phyloP scores from a whole-genome alignment of 495 filamentous ascomycete species.

The Melanomma pulvis-pyrius region DNA sequence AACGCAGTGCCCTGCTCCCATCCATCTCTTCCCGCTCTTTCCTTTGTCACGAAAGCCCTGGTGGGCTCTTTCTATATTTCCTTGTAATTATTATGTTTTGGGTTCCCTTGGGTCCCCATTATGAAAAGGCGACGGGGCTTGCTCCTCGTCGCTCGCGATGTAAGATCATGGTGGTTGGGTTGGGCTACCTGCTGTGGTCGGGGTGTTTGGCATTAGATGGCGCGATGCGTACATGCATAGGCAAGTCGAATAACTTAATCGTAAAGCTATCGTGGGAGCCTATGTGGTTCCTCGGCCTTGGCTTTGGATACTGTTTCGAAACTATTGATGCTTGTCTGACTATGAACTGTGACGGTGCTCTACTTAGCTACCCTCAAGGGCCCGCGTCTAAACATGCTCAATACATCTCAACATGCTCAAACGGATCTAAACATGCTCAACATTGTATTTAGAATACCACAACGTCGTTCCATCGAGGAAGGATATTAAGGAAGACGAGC shows the following conservation, averaged over 20 bases:
- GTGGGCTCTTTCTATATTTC: constrained; percentile 13
- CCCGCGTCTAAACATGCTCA: no score
- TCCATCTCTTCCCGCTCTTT: not conserved
- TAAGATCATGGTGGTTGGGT: constrained; percentile 1
- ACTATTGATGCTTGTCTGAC: no score
- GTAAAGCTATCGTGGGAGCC: not conserved
- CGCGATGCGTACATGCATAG: not conserved
- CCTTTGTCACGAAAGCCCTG: constrained; percentile 7
- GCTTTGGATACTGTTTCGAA: no score
- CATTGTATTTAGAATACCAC: no score
- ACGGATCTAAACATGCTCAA: no score
- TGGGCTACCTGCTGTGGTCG: not conserved
- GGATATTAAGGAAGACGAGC: no score
- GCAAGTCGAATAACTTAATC: not conserved
- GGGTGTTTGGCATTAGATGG: not conserved
- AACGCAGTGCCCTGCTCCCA: not conserved
- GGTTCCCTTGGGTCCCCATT: not conserved
- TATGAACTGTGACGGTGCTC: no score
- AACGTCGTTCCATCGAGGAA: no score
- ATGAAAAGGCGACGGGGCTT: not conserved
- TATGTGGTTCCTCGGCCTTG: no score
- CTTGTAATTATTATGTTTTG: constrained; percentile 20
- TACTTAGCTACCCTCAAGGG: no score
- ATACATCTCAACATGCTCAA: no score
- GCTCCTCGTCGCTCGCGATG: not conserved